Conservation (phyloP, 495 filamentous ascomycete genomes). For the Daldinia childiae region DNA sequence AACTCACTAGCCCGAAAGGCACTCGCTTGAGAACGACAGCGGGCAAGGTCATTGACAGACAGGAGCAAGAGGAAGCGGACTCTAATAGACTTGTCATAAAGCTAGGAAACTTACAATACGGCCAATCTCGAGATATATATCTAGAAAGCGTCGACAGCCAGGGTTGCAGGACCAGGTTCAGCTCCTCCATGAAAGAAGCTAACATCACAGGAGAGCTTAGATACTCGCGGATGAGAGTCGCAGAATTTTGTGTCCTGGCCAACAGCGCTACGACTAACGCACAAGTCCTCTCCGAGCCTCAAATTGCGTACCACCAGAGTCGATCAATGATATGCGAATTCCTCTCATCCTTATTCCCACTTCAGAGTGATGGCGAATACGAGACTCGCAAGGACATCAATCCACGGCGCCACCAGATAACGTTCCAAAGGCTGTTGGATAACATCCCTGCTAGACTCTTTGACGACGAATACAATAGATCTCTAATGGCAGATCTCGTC, state of each 20-base stretch:
- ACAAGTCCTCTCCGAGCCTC: slow-evolving; percentile 26
- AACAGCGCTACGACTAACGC: slow-evolving; percentile 19
- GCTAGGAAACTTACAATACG: slow-evolving; percentile 57
- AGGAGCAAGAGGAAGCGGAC: slow-evolving; percentile 20
- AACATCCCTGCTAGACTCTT: slow-evolving; percentile 44
- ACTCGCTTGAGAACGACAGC: slow-evolving; percentile 48
- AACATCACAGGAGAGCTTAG: slow-evolving; percentile 44
- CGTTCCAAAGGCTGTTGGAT: slow-evolving; percentile 36
- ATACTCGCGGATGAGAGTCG: slow-evolving; percentile 40
- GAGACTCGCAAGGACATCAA: slow-evolving; percentile 22
- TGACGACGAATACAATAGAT: slow-evolving; percentile 42
- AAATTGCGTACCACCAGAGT: slow-evolving; percentile 55
- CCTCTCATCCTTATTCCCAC: slow-evolving; percentile 48
- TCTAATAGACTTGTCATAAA: slow-evolving; percentile 43
- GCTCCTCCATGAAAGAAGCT: not conserved
- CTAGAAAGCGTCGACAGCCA: slow-evolving; percentile 34
- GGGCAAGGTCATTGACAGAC: slow-evolving; percentile 46
- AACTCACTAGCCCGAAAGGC: slow-evolving; percentile 45
- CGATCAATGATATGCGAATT: slow-evolving; percentile 53
- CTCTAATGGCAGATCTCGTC: slow-evolving; percentile 51
- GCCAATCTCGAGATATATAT: slow-evolving; percentile 58
- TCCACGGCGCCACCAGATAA: not conserved
- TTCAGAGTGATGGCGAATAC: slow-evolving; percentile 44
- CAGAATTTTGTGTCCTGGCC: not conserved
- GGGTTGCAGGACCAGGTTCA: not conserved